phyloP scores from a whole-genome alignment of 2,329 filamentous ascomycete species.

The Nigrospora oryzae region DNA sequence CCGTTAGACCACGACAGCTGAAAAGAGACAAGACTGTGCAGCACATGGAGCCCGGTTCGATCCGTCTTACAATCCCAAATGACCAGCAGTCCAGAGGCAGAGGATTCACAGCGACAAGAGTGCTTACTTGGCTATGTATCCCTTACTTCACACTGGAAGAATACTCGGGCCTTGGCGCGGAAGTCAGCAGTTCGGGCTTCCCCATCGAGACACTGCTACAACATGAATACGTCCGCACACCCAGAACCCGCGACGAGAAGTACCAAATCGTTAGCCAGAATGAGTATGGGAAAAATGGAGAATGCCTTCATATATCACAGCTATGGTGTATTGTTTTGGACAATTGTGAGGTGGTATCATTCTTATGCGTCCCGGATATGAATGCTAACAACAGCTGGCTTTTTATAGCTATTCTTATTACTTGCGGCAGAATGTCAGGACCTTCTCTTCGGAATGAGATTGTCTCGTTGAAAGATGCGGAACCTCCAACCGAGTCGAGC shows the following conservation, averaged over 20 bases:
- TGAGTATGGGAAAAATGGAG: conserved; percentile 3
- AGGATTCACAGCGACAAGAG: conserved; percentile 3
- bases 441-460: conserved; percentile 3
- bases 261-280: conserved; percentile 11
- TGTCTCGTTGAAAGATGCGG: conserved; percentile 5
- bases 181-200: conserved; percentile 2
- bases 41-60: conserved; percentile 29
- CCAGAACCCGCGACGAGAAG: conserved; percentile 8
- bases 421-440: conserved; percentile 9
- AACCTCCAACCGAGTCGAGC: conserved; percentile 5
- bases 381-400: neutral
- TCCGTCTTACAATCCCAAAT: conserved; percentile 24
- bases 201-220: conserved; percentile 13
- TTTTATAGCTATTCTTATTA: conserved; percentile 11
- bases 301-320: conserved; percentile 14
- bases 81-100: conserved; percentile 10
- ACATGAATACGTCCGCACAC: conserved; percentile 9
- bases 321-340: conserved; percentile 17
- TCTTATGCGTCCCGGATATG: neutral
- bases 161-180: conserved; percentile 3
- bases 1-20: conserved; percentile 26
- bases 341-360: conserved; percentile 9
- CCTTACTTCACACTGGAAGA: conserved; percentile 37
- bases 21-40: conserved; percentile 27
- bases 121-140: conserved; percentile 31